phyloP scores from a whole-genome alignment of 306 rosid genomes.

The Comarum palustre region DNA sequence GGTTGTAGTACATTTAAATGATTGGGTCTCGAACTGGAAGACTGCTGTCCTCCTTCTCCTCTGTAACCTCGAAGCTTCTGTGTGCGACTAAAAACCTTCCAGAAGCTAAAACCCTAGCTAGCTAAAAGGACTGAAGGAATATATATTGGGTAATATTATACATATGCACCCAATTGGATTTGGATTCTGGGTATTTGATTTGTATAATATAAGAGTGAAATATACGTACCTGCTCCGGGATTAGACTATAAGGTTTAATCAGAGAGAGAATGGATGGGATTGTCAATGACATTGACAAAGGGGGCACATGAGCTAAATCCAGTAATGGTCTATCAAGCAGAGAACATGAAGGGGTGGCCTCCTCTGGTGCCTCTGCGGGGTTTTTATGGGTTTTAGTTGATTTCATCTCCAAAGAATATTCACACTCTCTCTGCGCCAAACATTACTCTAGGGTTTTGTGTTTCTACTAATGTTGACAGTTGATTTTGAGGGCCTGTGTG shows the following conservation, averaged over 20 bases:
- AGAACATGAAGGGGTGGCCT: not conserved
- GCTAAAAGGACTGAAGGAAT: too few species aligned
- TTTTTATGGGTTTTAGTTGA: not conserved
- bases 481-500: not conserved
- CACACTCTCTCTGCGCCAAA: not conserved
- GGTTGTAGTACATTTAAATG: constrained; percentile 34
- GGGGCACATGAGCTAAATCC: constrained; percentile 6
- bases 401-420: not conserved
- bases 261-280: not conserved
- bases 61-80: not conserved
- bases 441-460: constrained; percentile 1
- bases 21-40: constrained; percentile 32
- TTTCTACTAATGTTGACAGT: not conserved
- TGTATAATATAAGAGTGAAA: too few species aligned
- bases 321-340: constrained; percentile 7
- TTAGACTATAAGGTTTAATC: not conserved
- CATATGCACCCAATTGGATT: too few species aligned
- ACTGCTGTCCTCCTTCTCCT: too few species aligned
- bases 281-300: constrained; percentile 12
- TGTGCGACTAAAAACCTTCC: not conserved
- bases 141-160: too few species aligned
- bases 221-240: not conserved
- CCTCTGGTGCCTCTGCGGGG: not conserved
- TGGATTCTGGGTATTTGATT: too few species aligned
- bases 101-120: not conserved